These are phyloP conservation scores for Pythium rhizo-oryzae DNA, from an alignment of 352 stramenopile genomes.

Conservation along the genomic window DNA sequence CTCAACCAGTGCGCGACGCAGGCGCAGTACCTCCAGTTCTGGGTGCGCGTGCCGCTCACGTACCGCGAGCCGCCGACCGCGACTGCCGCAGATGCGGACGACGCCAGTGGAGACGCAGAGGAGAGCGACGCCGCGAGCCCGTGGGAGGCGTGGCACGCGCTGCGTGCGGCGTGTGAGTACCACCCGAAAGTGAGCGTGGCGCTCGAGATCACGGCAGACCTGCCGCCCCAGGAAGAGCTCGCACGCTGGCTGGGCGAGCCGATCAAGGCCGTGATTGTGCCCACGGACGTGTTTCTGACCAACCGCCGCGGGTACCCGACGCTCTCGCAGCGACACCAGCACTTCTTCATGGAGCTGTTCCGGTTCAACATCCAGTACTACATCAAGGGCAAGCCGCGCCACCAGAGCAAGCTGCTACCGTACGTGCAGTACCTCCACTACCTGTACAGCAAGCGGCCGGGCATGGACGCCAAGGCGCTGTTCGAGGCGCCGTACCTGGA, in stretches of 20 bases:
- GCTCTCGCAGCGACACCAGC: constrained; percentile 93
- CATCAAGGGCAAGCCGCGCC: constrained; percentile 71
- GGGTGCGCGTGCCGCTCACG: constrained; percentile 85
- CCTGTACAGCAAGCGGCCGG: constrained; percentile 71
- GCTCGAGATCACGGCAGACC: constrained; percentile 85
- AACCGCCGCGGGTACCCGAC: constrained; percentile 97
- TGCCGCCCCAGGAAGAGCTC: constrained; percentile 67
- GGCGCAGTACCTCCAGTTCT: constrained; percentile 87
- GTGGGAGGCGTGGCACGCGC: constrained; percentile 77
- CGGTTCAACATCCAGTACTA: constrained; percentile 89
- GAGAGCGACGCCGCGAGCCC: constrained; percentile 34
- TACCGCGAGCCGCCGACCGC: constrained; percentile 25
- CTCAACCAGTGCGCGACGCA: constrained; percentile 81
- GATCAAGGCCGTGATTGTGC: constrained; percentile 87
- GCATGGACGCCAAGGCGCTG: constrained; percentile 79
- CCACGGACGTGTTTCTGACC: constrained; percentile 93
- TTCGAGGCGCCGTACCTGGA: constrained; percentile 96
- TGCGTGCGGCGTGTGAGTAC: constrained; percentile 87
- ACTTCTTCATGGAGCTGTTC: constrained; percentile 71
- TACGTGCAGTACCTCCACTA: constrained; percentile 97
- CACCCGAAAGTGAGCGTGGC: constrained; percentile 80
- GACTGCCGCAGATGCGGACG: not conserved
- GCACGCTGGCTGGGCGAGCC: constrained; percentile 88
- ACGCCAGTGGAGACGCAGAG: constrained; percentile 19
- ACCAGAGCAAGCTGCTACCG: constrained; percentile 71